Conservation (phyloP, 2,329 filamentous ascomycete species). For the Paracoccidioides brasiliensis region DNA sequence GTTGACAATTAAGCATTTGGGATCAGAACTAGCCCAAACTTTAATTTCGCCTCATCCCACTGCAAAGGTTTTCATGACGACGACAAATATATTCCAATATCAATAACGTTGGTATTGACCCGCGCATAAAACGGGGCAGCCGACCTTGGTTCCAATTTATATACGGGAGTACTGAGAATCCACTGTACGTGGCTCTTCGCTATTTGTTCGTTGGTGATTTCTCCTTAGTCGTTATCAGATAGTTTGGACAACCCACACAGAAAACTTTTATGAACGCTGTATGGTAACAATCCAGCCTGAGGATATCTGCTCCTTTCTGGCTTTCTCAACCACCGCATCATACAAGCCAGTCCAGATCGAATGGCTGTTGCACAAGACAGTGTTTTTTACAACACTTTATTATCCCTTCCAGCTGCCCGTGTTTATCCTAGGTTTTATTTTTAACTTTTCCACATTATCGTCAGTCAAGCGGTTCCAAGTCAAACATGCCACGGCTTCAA, state of each 20-base stretch:
- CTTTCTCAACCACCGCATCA: neutral
- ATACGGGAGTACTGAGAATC: neutral
- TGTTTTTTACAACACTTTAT: neutral
- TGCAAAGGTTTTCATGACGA: neutral
- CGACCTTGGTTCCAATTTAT: neutral
- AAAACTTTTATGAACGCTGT: neutral
- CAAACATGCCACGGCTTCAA: constrained; percentile 26
- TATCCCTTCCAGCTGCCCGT: neutral
- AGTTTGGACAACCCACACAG: neutral
- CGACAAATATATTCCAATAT: neutral
- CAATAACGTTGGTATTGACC: too few relatives aligned
- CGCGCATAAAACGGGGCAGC: neutral
- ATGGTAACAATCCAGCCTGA: neutral
- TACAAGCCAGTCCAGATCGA: neutral
- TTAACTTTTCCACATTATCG: neutral
- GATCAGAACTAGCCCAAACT: constrained; percentile 2
- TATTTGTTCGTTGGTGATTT: neutral
- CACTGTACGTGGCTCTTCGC: neutral
- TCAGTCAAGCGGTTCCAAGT: neutral
- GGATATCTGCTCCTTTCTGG: neutral
- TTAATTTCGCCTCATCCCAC: constrained; percentile 1
- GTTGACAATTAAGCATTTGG: constrained; percentile 6
- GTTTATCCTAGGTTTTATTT: neutral
- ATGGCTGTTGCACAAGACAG: neutral
- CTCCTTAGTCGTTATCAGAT: neutral